A percentile compares a stretch with the other conserved stretches of the same genome.
Evolutionary conservation across 345 rosid species (phyloP).

Genomic region (Cardamine chenopodiifolia): DNA sequence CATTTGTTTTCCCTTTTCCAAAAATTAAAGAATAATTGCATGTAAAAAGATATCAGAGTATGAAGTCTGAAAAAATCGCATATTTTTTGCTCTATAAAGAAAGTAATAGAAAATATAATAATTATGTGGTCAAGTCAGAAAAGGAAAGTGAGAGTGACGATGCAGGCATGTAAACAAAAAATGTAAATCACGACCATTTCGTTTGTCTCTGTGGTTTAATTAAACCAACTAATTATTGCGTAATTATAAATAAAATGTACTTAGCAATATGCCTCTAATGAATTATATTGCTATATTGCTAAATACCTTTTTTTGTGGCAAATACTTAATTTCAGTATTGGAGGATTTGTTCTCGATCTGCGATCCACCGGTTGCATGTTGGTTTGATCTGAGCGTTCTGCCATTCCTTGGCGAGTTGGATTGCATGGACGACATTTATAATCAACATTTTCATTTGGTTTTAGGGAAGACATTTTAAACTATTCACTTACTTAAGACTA

Average conservation of each 20-base stretch:
- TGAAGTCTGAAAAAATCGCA: conserved; percentile 30
- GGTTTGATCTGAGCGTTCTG: too few relatives aligned
- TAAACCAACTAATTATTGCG: neutral
- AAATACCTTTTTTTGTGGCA: too few relatives aligned
- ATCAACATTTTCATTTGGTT: neutral
- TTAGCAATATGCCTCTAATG: neutral
- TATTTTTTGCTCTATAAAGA: neutral
- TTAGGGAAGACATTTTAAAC: neutral
- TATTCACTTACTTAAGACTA: too few relatives aligned
- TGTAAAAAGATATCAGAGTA: neutral
- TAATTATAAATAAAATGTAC: neutral
- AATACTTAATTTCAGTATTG: too few relatives aligned
- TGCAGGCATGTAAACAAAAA: neutral
- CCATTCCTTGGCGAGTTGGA: too few relatives aligned
- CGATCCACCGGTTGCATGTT: too few relatives aligned
- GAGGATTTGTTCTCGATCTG: too few relatives aligned
- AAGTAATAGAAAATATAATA: conserved; percentile 7
- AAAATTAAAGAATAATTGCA: neutral
- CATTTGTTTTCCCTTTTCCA: neutral
- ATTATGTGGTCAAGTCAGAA: conserved; percentile 24
- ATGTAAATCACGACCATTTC: neutral
- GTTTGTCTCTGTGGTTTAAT: neutral
- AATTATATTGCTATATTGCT: neutral
- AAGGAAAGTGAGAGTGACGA: conserved; percentile 12
- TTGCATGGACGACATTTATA: too few relatives aligned